These are phyloP conservation scores for Fusarium vanettenii DNA, from an alignment of 2,329 filamentous ascomycete species.

Conservation along the genomic window DNA sequence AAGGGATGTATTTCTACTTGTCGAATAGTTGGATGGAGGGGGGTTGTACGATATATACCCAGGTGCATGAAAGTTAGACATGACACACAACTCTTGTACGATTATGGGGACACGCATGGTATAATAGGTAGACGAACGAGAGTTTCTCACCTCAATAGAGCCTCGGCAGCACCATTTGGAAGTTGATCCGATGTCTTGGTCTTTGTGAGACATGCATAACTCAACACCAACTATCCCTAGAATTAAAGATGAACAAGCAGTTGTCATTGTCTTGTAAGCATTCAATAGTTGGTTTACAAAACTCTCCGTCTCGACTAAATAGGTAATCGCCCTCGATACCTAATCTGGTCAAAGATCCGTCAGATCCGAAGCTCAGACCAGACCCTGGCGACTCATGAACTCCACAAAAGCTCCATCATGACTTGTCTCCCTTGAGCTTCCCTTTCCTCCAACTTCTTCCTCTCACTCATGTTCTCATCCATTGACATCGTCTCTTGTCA, in stretches of 20 bases:
- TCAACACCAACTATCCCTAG: not conserved
- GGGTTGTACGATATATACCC: slow-evolving; percentile 37
- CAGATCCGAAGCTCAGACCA: slow-evolving; percentile 17
- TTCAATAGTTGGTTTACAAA: not conserved
- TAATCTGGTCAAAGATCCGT: slow-evolving; percentile 1
- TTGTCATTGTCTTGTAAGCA: not conserved
- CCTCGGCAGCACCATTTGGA: not conserved
- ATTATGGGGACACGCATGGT: not conserved
- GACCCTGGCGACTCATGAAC: slow-evolving; percentile 9
- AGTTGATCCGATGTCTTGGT: not conserved
- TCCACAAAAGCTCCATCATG: slow-evolving; percentile 18
- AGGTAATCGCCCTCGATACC: not conserved
- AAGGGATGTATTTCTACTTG: not conserved
- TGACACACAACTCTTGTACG: slow-evolving; percentile 32
- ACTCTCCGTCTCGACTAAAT: not conserved
- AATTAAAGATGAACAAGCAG: not conserved
- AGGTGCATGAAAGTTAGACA: slow-evolving; percentile 5
- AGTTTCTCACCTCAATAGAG: not conserved
- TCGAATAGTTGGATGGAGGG: not conserved
- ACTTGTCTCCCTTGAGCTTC: not conserved
- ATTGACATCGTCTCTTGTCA: slow-evolving; percentile 31
- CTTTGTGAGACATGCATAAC: not conserved
- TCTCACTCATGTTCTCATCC: not conserved
- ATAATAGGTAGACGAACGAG: not conserved
- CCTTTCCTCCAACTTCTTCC: not conserved